Evolutionary conservation across 2,329 filamentous ascomycete species (phyloP).

Genomic region (Botryosphaeria dothidea): DNA sequence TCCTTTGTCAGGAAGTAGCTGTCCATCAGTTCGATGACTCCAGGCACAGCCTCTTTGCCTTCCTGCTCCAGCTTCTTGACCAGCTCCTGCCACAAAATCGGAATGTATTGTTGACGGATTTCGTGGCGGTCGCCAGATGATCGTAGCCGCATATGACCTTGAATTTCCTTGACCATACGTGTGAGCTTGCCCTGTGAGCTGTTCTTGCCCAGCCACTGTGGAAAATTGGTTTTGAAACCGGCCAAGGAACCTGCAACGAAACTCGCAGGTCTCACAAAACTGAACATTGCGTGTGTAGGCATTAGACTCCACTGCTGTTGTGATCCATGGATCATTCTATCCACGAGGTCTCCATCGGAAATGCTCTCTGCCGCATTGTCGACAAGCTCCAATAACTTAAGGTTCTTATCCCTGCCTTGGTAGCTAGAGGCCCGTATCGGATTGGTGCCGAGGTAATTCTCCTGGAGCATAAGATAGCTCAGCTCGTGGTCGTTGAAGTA

Average conservation of each 20-base stretch:
- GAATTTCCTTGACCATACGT: constrained; percentile 87
- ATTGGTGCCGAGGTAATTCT: constrained; percentile 89
- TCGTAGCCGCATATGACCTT: constrained; percentile 92
- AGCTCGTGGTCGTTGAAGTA: constrained; percentile 99
- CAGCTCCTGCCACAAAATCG: constrained; percentile 79
- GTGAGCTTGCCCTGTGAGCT: constrained; percentile 74
- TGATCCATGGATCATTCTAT: constrained; percentile 96
- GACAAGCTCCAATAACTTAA: constrained; percentile 83
- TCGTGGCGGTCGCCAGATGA: constrained; percentile 91
- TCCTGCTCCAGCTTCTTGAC: constrained; percentile 73
- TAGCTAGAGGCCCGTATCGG: constrained; percentile 67
- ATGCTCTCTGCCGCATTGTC: constrained; percentile 93
- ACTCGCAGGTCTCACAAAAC: constrained; percentile 87
- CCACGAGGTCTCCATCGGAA: constrained; percentile 93
- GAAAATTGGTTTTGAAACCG: constrained; percentile 70
- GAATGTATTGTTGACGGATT: constrained; percentile 90
- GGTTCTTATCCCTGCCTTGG: constrained; percentile 66
- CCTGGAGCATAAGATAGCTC: constrained; percentile 95
- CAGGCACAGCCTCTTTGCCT: constrained; percentile 78
- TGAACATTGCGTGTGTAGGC: constrained; percentile 94
- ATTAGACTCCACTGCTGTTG: constrained; percentile 99
- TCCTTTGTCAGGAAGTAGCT: constrained; percentile 93
- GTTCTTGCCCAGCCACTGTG: constrained; percentile 92
- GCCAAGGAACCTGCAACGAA: constrained; percentile 77
- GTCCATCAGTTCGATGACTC: constrained; percentile 94